Evolutionary conservation across 495 filamentous ascomycete species (phyloP), one percentile per base, ranked within the genome.

Genomic region (Trichocladium uniseriatum): DNA sequence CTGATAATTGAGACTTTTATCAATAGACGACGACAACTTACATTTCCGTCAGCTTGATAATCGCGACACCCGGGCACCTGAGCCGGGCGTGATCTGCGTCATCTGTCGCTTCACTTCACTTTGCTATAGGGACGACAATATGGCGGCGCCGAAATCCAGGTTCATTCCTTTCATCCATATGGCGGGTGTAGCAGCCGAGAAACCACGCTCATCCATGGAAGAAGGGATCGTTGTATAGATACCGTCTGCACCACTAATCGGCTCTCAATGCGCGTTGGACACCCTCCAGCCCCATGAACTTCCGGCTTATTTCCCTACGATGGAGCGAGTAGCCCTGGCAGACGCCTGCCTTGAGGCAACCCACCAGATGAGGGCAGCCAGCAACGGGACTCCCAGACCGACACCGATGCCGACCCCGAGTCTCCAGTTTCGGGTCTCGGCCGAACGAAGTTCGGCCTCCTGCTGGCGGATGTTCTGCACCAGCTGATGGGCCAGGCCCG

Each of bases 381-480:
- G 42, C 42, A 45, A 45, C 29, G 42, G 42, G 28, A 32, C 42
- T 32, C 42, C 42, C 42, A 45, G 15, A 1, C 42, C 42, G 24
- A 45, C 42, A 19, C 42, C 42, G 28, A 45, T 45, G 27, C 42
- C 42, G 28, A 45, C 42, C 13, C 42, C 42, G 16, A 45, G 42
- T 19, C 42, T 34, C 42, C 34, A 3, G 16, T 31, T 34, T 18
- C 28, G 42, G 10, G 34, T 31, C 13, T 45, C 24, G 28, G 24
- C 42, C 42, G 28, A 20, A 19, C 42, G 42, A 16, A 16, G 24
- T 19, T 45, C 42, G 6, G 42, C 42, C 42, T 45, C 42, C 24
- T 45, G 27, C 42, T 45, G n/a, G 42, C 42, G 42, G 24, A 45
- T 45, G 42, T 45, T 45, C 28, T 32, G 24, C 42, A 45, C 42